Conservation (phyloP, 1,284 basidiomycete species). For the Cryptococcus sp. region DNA sequence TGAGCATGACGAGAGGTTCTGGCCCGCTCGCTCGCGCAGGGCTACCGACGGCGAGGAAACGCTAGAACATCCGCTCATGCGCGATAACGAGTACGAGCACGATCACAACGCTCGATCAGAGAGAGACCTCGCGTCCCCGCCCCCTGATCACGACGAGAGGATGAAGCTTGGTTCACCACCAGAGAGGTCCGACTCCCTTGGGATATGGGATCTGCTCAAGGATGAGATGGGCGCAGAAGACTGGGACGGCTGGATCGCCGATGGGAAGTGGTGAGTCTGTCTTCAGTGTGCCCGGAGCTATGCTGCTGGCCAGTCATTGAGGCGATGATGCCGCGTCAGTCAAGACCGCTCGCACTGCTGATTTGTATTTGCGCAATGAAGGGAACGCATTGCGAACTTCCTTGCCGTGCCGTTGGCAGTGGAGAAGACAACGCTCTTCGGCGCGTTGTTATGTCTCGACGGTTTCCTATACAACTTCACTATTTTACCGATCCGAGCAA, state of each 20-base stretch:
- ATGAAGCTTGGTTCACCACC: neutral
- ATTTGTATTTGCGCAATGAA: constrained; percentile 10
- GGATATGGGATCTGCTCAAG: constrained; percentile 45
- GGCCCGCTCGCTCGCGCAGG: too few species aligned
- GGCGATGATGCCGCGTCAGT: too few species aligned
- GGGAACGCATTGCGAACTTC: constrained; percentile 98
- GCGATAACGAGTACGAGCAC: too few species aligned
- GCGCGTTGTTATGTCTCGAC: constrained; percentile 91
- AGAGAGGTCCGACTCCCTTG: neutral
- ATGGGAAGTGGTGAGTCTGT: constrained; percentile 49
- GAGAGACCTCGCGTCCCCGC: too few species aligned
- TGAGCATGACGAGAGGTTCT: neutral
- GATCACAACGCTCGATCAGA: too few species aligned
- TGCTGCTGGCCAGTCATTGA: too few species aligned
- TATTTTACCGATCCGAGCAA: constrained; percentile 87
- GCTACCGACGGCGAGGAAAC: too few species aligned
- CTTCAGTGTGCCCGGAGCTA: neutral
- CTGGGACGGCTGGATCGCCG: constrained; percentile 50
- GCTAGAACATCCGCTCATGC: too few species aligned
- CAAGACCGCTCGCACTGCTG: neutral
- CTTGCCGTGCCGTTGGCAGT: constrained; percentile 88
- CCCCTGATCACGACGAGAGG: neutral
- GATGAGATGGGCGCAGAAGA: constrained; percentile 51
- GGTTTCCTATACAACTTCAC: constrained; percentile 98
- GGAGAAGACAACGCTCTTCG: constrained; percentile 95